A percentile compares a stretch with the other conserved stretches of the same genome.
These are phyloP conservation scores for Brassica napus DNA, from an alignment of 345 rosid genomes.

Conservation along the genomic window DNA sequence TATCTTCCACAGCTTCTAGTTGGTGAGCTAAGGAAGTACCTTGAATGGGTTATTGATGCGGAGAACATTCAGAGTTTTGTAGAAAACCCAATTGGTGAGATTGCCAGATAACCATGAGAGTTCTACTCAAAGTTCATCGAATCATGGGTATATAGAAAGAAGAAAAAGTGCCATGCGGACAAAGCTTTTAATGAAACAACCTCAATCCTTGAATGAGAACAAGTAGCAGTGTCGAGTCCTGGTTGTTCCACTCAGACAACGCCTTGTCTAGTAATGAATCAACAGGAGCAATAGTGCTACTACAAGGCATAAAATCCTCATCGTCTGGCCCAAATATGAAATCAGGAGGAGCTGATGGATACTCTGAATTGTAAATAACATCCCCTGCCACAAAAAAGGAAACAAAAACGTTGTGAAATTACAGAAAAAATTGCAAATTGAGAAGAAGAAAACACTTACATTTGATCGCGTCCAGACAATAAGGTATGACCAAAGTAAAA, in stretches of 20 bases:
- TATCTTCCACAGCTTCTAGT: not conserved
- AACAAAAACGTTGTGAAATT: not conserved
- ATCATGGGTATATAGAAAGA: not conserved
- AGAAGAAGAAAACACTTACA: constrained; percentile 50
- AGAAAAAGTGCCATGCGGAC: not conserved
- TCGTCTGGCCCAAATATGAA: constrained; percentile 81
- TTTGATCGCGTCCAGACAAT: constrained; percentile 75
- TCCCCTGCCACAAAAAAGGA: constrained; percentile 63
- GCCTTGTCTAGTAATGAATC: constrained; percentile 41
- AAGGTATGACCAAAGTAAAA: constrained; percentile 84
- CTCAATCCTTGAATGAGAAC: constrained; percentile 75
- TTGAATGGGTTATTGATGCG: not conserved
- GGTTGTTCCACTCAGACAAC: constrained; percentile 66
- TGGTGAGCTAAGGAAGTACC: not conserved
- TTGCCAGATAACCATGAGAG: not conserved
- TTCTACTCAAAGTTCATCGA: not conserved
- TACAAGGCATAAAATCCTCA: constrained; percentile 70
- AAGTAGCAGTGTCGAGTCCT: constrained; percentile 65
- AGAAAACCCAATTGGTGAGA: not conserved
- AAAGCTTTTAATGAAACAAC: constrained; percentile 32
- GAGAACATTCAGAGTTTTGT: not conserved
- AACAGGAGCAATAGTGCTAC: constrained; percentile 12
- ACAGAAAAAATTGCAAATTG: not conserved
- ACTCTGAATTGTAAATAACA: constrained; percentile 78
- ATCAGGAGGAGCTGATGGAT: constrained; percentile 73